Evolutionary conservation across 192 early-diverging fungal genomes (phyloP).

Genomic region (Rhizophagus sp.): DNA sequence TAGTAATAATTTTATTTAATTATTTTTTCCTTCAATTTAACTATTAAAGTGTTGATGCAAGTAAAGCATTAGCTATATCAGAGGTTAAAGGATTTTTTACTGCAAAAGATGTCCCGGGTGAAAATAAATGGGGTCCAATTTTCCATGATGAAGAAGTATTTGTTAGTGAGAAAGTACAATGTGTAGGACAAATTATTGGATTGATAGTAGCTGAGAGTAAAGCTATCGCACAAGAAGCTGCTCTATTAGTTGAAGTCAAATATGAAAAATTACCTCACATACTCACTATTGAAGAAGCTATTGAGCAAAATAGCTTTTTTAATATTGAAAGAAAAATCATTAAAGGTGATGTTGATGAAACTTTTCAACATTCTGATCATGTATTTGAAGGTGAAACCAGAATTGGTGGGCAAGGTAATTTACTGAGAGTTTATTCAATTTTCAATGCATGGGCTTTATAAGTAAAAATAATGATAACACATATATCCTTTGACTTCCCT

Average conservation of each 20-base stretch:
- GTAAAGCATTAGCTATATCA: conserved; percentile 56
- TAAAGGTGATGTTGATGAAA: conserved; percentile 66
- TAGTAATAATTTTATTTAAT: too few species aligned
- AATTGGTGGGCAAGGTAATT: conserved; percentile 30
- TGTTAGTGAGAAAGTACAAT: conserved; percentile 65
- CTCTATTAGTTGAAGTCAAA: conserved; percentile 65
- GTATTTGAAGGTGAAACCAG: conserved; percentile 51
- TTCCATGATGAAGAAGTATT: conserved; percentile 83
- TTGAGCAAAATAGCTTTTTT: conserved; percentile 65
- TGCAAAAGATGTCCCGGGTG: conserved; percentile 68
- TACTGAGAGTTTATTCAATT: background rate
- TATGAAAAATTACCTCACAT: conserved; percentile 75
- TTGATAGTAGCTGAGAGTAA: conserved; percentile 74
- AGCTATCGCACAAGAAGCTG: conserved; percentile 67
- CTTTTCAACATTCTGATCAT: conserved; percentile 48
- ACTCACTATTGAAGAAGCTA: conserved; percentile 80
- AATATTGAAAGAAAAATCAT: conserved; percentile 50
- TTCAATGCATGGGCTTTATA: background rate
- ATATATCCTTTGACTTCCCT: background rate
- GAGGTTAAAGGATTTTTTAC: conserved; percentile 72
- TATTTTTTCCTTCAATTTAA: background rate
- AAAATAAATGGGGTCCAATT: conserved; percentile 56
- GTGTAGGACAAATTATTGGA: conserved; percentile 73
- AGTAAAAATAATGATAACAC: background rate
- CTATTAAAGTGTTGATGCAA: conserved; percentile 51